Evolutionary conservation across 805 yeast genomes (phyloP), one percentile per base, ranked within the genome.

Genomic region (Millerago galiae): DNA sequence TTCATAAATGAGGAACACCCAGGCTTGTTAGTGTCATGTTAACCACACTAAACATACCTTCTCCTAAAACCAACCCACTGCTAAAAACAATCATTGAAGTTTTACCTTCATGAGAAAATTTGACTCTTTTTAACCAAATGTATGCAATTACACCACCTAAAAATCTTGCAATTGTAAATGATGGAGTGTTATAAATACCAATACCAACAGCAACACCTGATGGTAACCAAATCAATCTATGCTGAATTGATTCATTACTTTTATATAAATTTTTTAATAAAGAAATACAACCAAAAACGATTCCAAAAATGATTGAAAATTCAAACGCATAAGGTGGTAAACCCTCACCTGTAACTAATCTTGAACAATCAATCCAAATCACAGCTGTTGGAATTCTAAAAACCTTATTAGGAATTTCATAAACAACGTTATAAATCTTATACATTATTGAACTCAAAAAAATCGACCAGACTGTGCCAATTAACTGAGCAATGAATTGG

Each of bases 171-270:
- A 91, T 68, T 0, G 98, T 93, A 64, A 91, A 93, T 37, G 88
- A 81, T 3, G 99, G 98, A 0, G 90, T 74, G 60, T 93, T 93
- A 62, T 91, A 93, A 47, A 91, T 88, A 14, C 99, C 98, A 40
- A 91, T 84, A 2, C 99, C 99, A 14, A 90, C 96, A 3, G 99
- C 97, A 24, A 93, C 95, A 11, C 99, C 99, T 17, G 88, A 81
- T 1, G 99, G 99, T 24, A 91, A 64, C 65, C 74, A 86, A 2
- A 71, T 64, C 44, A 77, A 53, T 43, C 68, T 69, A 37, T 62
- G 63, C 39, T 70, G 66, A 42, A 58, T 61, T 35, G 54, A 60
- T 40, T 42, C 51, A 9, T 62, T 51, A 29, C 63, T 62, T 38
- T 72, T 70, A 13, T 79, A 70, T 5, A 81, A 50, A 49, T 87